Percentiles rank a stretch among this genome's conserved stretches.
Evolutionary conservation across 73 alveolate species (phyloP).

Genomic region (Durusdinium trenchii): DNA sequence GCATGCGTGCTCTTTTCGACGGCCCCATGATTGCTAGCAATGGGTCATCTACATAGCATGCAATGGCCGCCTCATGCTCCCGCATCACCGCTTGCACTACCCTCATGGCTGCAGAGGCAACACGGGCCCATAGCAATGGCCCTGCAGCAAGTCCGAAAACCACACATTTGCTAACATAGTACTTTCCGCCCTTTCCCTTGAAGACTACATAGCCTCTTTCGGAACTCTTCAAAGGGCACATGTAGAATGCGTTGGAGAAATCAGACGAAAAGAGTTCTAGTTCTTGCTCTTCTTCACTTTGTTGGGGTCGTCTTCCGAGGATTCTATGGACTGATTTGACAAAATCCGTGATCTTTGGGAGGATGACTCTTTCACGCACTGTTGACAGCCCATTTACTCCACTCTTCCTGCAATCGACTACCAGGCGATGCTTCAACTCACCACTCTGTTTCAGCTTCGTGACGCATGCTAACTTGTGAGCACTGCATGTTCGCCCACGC

Average conservation of each 20-base stretch:
- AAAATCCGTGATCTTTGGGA: not conserved
- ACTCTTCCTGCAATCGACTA: not conserved
- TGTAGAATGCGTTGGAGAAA: not conserved
- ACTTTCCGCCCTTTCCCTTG: not conserved
- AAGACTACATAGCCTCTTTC: not conserved
- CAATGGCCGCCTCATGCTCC: not conserved
- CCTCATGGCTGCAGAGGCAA: not conserved
- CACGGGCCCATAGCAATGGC: not conserved
- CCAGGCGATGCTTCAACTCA: not conserved
- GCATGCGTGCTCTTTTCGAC: not conserved
- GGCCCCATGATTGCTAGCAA: not conserved
- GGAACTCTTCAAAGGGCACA: not conserved
- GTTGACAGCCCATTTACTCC: conserved; percentile 4
- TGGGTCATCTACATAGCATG: not conserved
- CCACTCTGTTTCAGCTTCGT: not conserved
- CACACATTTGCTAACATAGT: not conserved
- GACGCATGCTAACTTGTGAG: not conserved
- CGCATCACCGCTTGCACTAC: not conserved
- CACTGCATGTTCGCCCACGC: not conserved
- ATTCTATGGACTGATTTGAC: not conserved
- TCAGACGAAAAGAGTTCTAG: not conserved
- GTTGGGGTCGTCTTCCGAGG: not conserved
- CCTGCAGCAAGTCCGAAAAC: not conserved
- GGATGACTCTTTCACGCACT: not conserved
- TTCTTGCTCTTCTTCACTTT: not conserved